Conservation (phyloP, 768 basidiomycete species). For the Lactarius tabidus region DNA sequence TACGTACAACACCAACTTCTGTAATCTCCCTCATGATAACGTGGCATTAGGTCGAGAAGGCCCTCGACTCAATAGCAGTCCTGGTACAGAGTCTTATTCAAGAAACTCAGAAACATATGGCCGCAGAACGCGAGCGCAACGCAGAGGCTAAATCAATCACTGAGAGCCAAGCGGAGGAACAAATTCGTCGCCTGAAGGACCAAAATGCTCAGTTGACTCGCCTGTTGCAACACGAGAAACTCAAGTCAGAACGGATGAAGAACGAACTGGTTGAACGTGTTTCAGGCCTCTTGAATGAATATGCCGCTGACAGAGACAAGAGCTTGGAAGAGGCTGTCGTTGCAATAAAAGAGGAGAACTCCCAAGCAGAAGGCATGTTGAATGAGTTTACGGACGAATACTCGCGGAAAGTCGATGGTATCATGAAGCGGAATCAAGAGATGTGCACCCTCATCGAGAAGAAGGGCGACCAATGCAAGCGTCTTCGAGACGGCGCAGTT, state of each 20-base stretch:
- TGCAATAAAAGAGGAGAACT: constrained; percentile 52
- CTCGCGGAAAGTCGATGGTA: constrained; percentile 40
- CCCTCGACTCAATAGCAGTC: constrained; percentile 53
- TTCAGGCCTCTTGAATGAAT: constrained; percentile 66
- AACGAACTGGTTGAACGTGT: constrained; percentile 74
- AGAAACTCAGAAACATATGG: constrained; percentile 55
- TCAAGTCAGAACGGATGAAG: constrained; percentile 61
- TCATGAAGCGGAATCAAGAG: constrained; percentile 41
- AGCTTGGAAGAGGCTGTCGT: constrained; percentile 57
- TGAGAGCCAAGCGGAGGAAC: constrained; percentile 43
- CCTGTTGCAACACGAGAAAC: constrained; percentile 63
- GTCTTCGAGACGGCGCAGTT: constrained; percentile 51
- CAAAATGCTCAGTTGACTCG: constrained; percentile 65
- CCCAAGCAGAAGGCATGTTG: constrained; percentile 49
- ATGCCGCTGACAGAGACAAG: constrained; percentile 62
- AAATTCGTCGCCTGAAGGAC: constrained; percentile 57
- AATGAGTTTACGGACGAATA: constrained; percentile 48
- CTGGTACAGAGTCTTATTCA: constrained; percentile 57
- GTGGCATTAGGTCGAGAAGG: constrained; percentile 45
- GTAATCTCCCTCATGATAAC: background rate
- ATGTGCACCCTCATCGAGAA: constrained; percentile 42
- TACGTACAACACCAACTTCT: constrained; percentile 28
- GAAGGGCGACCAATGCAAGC: constrained; percentile 47
- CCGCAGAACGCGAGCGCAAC: constrained; percentile 49
- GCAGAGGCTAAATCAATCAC: constrained; percentile 47